phyloP scores from a whole-genome alignment of 306 rosid genomes.

The Vigna hirtella region DNA sequence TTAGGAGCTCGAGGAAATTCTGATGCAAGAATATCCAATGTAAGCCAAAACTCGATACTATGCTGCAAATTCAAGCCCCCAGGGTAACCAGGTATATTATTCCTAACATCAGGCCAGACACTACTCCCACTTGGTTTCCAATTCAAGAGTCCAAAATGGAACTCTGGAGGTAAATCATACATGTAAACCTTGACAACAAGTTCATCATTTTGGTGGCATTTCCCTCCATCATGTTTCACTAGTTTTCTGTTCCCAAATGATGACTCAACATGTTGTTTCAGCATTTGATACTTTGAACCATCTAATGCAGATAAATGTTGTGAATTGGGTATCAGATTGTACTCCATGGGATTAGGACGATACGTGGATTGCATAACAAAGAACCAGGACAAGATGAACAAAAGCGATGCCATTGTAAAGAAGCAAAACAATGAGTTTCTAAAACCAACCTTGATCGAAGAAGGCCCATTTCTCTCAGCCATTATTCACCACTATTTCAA shows the following conservation, averaged over 20 bases:
- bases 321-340: conserved; percentile 53
- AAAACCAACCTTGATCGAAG: conserved; percentile 49
- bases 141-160: conserved; percentile 75
- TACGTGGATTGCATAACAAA: conserved; percentile 62
- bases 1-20: conserved; percentile 58
- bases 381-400: conserved; percentile 70
- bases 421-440: conserved; percentile 59
- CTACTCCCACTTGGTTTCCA: conserved; percentile 59
- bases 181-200: conserved; percentile 67
- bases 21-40: conserved; percentile 78
- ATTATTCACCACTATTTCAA: conserved; percentile 26
- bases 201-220: conserved; percentile 41
- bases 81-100: conserved; percentile 64
- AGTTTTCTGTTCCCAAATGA: conserved; percentile 50
- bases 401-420: conserved; percentile 51
- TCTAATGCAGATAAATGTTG: conserved; percentile 37
- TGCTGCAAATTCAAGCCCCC: conserved; percentile 87
- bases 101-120: conserved; percentile 77
- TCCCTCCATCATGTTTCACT: conserved; percentile 33
- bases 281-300: conserved; percentile 27
- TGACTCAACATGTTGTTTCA: conserved; percentile 44
- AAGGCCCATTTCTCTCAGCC: conserved; percentile 41
- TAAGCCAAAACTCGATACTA: conserved; percentile 87
- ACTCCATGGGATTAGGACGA: conserved; percentile 44
- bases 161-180: conserved; percentile 71